Evolutionary conservation across 164 flowering plant species (phyloP), one percentile per base, ranked within the genome.

Genomic region (Nymphaea colorata): DNA sequence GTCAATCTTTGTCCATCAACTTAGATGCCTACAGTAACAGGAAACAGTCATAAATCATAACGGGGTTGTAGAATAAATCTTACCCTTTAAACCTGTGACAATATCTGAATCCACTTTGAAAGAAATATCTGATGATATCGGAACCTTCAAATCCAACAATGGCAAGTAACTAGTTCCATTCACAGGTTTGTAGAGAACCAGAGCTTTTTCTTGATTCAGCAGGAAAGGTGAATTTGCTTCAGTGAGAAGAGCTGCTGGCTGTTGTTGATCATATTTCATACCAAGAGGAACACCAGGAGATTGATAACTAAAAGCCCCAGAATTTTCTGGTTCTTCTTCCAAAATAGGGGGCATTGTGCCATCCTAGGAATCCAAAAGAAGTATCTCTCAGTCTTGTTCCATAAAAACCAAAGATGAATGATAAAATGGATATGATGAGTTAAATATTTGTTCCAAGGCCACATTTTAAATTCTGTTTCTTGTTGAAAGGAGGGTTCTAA

Each of bases 271-370:
- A 65, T 25, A 42, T 36, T 45, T 10, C 25, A 66, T 42, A 43
- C 51, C 64, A 10, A 61, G n/a, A 17, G 36, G 65, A 15, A 14
- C 74, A 4, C 53, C 72, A 6, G 75, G 73, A 42, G 70, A 42
- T 4, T 64, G 65, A 6, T 61, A 71, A 36, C 71, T 75, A 44
- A 64, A 66, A 47, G 12, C 64, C 3, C 72, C 5, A 7, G 76
- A 79, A 65, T 76, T 64, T 17, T 75, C 82, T 3, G 79, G 42
- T 69, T 85, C 93, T n/a, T 82, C 93, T 74, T 91, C 97, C 72
- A 85, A 77, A 3, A 91, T 87, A 8, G 93, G 93, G 10, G 90
- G 79, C 75, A 91, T 78, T 11, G 81, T 89, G 41, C 73, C 86
- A 72, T 87, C 84, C 91, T 86, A 55, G 11, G n/a, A 61, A 61